Percentiles rank a stretch among this genome's conserved stretches.
Evolutionary conservation across 176 grass and related monocot genomes (phyloP).

Genomic region (Oryza brachyantha): DNA sequence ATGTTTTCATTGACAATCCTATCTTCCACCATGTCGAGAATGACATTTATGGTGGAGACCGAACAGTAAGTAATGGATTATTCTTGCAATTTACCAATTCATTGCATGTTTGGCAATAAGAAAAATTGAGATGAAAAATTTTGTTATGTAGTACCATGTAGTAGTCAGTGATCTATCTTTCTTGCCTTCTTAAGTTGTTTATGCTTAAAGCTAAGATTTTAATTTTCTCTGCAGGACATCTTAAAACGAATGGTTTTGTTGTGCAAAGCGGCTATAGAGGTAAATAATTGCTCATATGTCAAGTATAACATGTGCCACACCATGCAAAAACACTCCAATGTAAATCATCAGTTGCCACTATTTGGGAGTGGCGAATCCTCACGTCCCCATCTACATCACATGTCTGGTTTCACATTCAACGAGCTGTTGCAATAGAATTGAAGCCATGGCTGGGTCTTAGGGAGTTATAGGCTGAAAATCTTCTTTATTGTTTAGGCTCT

Average conservation of each 20-base stretch:
- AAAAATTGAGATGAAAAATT: slow-evolving; percentile 21
- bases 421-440: background rate
- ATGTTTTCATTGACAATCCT: slow-evolving; percentile 85
- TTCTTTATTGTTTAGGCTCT: background rate
- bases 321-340: background rate
- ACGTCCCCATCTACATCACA: background rate
- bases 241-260: slow-evolving; percentile 86
- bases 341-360: background rate
- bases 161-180: slow-evolving; percentile 10
- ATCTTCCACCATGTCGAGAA: slow-evolving; percentile 67
- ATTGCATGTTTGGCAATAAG: slow-evolving; percentile 16
- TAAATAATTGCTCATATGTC: slow-evolving; percentile 41
- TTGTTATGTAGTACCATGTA: slow-evolving; percentile 12
- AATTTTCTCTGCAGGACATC: slow-evolving; percentile 66
- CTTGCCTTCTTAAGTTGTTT: slow-evolving; percentile 8
- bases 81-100: slow-evolving; percentile 1
- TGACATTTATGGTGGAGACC: slow-evolving; percentile 92
- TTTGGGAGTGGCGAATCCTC: background rate
- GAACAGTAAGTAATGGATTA: slow-evolving; percentile 54
- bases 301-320: background rate
- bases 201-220: slow-evolving; percentile 22
- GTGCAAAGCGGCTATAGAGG: slow-evolving; percentile 93
- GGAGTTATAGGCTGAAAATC: background rate
- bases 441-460: background rate
- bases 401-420: background rate